Percentiles rank a stretch among this genome's conserved stretches.
These are phyloP conservation scores for Irpex lacteus DNA, from an alignment of 1,284 basidiomycete species.

Conservation along the genomic window DNA sequence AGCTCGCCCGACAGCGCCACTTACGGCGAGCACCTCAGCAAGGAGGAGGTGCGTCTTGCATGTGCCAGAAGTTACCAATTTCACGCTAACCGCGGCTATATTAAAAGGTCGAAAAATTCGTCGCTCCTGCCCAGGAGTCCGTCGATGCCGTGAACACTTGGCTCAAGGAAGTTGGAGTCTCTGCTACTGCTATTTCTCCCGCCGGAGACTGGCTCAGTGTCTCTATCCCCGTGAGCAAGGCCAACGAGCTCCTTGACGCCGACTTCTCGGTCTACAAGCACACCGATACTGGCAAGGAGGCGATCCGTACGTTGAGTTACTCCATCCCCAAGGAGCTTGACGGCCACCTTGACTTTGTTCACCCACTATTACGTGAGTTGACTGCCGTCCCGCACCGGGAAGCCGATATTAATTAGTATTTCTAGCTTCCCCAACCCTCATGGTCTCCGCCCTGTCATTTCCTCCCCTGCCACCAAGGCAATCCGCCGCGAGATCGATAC, in stretches of 20 bases:
- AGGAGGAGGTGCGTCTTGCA: background rate
- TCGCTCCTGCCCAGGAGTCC: conserved; percentile 32
- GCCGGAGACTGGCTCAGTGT: conserved; percentile 41
- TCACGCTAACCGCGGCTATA: background rate
- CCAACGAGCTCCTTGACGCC: conserved; percentile 35
- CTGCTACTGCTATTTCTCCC: conserved; percentile 27
- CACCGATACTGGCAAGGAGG: conserved; percentile 26
- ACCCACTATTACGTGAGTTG: conserved; percentile 35
- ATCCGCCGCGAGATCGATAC: background rate
- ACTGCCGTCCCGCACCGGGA: background rate
- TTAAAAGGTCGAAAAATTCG: conserved; percentile 34
- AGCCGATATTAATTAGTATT: background rate
- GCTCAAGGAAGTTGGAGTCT: conserved; percentile 34
- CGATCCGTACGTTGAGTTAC: conserved; percentile 38
- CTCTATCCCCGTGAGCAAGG: conserved; percentile 35
- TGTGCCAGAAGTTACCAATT: background rate
- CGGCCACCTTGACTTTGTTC: conserved; percentile 36
- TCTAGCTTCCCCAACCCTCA: conserved; percentile 16
- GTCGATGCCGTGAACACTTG: conserved; percentile 34
- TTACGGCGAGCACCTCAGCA: conserved; percentile 30
- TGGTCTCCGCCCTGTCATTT: conserved; percentile 17
- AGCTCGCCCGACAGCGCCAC: conserved; percentile 6
- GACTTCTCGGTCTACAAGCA: conserved; percentile 39
- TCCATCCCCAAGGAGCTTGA: conserved; percentile 36
- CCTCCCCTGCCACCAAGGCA: conserved; percentile 8